phyloP scores from a whole-genome alignment of 2,329 filamentous ascomycete genomes.

The Fusarium scirpi region DNA sequence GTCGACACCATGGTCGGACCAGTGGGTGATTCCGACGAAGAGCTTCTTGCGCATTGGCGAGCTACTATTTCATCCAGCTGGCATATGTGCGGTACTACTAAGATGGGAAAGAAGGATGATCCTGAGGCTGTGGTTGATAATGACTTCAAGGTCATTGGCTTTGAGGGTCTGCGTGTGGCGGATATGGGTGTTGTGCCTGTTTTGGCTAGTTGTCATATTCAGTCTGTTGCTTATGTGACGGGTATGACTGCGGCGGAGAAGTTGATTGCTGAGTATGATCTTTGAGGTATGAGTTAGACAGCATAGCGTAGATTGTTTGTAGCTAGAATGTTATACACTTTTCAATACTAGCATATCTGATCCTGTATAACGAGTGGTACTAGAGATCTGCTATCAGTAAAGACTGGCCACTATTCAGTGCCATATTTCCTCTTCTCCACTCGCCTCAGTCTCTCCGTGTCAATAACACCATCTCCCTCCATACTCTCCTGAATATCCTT shows the following conservation, averaged over 20 bases:
- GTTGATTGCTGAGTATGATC: slow-evolving; percentile 34
- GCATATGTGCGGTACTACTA: slow-evolving; percentile 68
- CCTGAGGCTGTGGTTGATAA: slow-evolving; percentile 61
- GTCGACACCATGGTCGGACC: slow-evolving; percentile 58
- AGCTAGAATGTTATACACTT: not conserved
- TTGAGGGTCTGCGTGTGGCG: slow-evolving; percentile 37
- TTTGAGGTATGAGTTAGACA: not conserved
- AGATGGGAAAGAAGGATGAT: slow-evolving; percentile 64
- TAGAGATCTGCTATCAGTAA: no score
- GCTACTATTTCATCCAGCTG: slow-evolving; percentile 60
- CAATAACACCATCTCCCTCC: not conserved
- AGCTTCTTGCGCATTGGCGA: slow-evolving; percentile 61
- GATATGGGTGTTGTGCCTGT: slow-evolving; percentile 44
- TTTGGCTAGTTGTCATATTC: slow-evolving; percentile 64
- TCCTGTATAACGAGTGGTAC: no score
- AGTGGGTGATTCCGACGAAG: slow-evolving; percentile 63
- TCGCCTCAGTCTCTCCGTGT: not conserved
- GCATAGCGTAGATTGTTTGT: not conserved
- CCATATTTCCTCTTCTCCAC: not conserved
- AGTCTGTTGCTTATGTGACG: slow-evolving; percentile 66
- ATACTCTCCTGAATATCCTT: not conserved
- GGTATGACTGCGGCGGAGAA: slow-evolving; percentile 64
- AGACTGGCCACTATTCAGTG: not conserved
- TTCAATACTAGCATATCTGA: no score
- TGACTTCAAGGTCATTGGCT: slow-evolving; percentile 35